Base-by-base conservation (phyloP, 345 rosid genomes). In the Rhodamnia rubescens region DNA sequence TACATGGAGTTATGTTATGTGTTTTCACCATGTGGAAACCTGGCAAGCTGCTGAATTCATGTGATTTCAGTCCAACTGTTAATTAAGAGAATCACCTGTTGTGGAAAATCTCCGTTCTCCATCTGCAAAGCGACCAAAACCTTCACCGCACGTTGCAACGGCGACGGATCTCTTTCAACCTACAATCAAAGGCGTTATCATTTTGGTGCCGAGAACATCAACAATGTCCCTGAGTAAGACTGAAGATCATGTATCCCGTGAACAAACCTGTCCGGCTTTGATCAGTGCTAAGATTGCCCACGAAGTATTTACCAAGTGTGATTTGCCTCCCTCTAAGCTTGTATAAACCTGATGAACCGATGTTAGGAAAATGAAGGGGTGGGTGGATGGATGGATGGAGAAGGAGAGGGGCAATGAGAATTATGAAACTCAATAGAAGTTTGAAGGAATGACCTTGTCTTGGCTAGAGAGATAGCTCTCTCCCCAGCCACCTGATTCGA, bases 281-380 rank as follows among this genome's bases (percentile, higher is more conserved):
- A 94, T 92, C 26, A 94, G 95, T 86, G 93, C 89, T 42, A 96
- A 59, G 92, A 94, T 86, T 57, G 98, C 97, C 96, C 98, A 95
- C 36, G 94, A 87, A 5, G 98, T 93, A 83, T 94, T 91, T n/a
- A 93, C 96, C 8, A 89, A 29, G 55, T 94, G 96, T 11, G 93
- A 40, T 42, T 78, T 91, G 74, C 91, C 84, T 51, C 87, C 92
- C 47, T 92, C 92, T 81, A 95, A 85, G 83, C 92, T 89, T 4
- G 92, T 90, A 82, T 92, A 94, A 4, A 86, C 92, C 96, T 91
- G 86, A 69, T 24, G 52, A 82, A 47, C 15, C 5, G 54, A 64
- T 26, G 36, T 51, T 82, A 16, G 27, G 22, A 64, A 59, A 20
- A 59, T 47, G 24, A 36, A 83, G 6, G 11, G 74, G 12, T 5